phyloP scores from a whole-genome alignment of 2,329 filamentous ascomycete genomes.

The Fusarium sp. region DNA sequence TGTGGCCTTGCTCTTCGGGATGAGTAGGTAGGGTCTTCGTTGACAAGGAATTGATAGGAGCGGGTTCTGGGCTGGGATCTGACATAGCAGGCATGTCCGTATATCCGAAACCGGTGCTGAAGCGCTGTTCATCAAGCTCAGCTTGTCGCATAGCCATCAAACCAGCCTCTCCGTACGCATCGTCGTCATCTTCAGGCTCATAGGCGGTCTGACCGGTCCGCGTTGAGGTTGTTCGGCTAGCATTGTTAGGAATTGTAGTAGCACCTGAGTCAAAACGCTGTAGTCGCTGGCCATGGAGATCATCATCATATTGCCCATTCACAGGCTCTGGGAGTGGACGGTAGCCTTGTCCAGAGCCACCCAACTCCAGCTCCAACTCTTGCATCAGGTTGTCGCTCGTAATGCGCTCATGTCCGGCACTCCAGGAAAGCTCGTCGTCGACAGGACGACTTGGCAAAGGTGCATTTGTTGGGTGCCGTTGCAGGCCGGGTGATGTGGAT shows the following conservation, averaged over 20 bases:
- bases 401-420: constrained; percentile 56
- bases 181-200: constrained; percentile 75
- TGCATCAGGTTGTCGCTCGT: constrained; percentile 68
- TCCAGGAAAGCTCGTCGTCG: constrained; percentile 59
- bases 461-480: constrained; percentile 70
- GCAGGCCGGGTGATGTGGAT: constrained; percentile 58
- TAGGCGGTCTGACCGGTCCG: constrained; percentile 37
- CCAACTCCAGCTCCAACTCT: constrained; percentile 68
- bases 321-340: constrained; percentile 56
- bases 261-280: constrained; percentile 65
- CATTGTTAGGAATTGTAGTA: constrained; percentile 55
- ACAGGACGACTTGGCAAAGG: constrained; percentile 68
- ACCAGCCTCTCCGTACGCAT: constrained; percentile 87
- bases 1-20: constrained; percentile 61
- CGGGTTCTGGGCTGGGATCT: constrained; percentile 39
- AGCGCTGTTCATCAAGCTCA: constrained; percentile 77
- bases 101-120: constrained; percentile 51
- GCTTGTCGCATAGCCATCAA: constrained; percentile 86
- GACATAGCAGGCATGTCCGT: constrained; percentile 49
- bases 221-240: constrained; percentile 40
- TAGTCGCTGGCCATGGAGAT: constrained; percentile 56
- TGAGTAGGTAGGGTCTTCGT: constrained; percentile 58
- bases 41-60: constrained; percentile 53
- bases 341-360: constrained; percentile 50
- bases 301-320: constrained; percentile 63